Conservation (phyloP, 139 green algal genomes). For the Chlorella sorokiniana region DNA sequence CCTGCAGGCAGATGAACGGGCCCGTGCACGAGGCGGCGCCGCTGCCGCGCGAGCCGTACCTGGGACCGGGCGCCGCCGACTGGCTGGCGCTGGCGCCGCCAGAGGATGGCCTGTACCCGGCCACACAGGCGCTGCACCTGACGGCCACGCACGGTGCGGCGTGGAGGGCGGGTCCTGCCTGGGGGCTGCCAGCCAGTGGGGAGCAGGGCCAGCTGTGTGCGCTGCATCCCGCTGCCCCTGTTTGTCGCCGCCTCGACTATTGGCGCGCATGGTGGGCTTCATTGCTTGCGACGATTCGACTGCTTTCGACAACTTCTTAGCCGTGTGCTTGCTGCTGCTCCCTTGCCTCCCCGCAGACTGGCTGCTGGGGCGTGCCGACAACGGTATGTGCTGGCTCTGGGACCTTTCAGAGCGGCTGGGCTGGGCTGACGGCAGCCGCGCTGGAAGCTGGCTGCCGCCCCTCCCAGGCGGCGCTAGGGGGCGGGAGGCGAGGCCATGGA, state of each 20-base stretch:
- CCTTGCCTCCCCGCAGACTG: conserved; percentile 15
- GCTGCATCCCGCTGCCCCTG: too few species aligned
- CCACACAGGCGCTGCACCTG: conserved; percentile 25
- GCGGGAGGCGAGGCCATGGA: neutral
- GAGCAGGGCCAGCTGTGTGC: neutral
- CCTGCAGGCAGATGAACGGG: conserved; percentile 23
- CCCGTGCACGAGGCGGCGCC: conserved; percentile 27
- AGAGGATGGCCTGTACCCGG: neutral
- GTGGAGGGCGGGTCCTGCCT: neutral
- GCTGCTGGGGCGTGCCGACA: conserved; percentile 43
- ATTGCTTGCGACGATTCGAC: neutral
- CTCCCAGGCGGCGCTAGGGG: too few species aligned
- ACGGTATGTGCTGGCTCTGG: conserved; percentile 48
- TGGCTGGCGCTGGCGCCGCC: neutral
- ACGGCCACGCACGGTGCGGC: neutral
- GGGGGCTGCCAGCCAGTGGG: neutral
- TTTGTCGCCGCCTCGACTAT: too few species aligned
- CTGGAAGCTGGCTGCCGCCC: neutral
- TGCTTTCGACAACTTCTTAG: neutral
- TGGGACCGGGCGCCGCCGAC: neutral
- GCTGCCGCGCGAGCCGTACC: neutral
- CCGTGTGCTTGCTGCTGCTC: neutral
- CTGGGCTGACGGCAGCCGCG: conserved; percentile 43
- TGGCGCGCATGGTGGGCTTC: too few species aligned
- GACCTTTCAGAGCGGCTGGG: conserved; percentile 47